These are phyloP conservation scores for Cryptococcus sp. DNA, from an alignment of 1,284 basidiomycete species.

Conservation along the genomic window DNA sequence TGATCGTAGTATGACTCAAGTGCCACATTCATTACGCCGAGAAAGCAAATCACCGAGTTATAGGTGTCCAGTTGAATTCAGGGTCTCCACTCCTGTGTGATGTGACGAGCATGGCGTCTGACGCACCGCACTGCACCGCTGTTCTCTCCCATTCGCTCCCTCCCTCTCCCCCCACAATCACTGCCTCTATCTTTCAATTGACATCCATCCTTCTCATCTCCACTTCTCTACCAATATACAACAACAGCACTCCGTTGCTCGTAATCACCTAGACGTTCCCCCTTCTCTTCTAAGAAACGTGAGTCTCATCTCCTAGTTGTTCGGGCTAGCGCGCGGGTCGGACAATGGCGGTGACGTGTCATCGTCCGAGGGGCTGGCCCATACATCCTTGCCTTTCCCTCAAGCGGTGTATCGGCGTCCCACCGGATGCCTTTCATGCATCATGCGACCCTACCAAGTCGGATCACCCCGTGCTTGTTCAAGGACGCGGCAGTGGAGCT, in stretches of 20 bases:
- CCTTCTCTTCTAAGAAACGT: neutral
- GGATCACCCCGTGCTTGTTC: no score
- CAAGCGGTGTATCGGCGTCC: no score
- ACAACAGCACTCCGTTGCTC: neutral
- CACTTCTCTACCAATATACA: neutral
- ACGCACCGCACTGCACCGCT: slow-evolving; percentile 3
- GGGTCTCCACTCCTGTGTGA: neutral
- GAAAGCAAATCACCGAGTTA: neutral
- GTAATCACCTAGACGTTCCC: neutral
- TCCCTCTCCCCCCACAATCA: slow-evolving; percentile 9
- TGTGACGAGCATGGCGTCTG: no score
- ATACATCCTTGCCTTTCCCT: no score
- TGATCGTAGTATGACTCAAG: no score
- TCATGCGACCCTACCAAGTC: no score
- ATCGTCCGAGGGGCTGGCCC: neutral
- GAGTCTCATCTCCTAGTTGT: neutral
- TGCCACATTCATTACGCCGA: slow-evolving; percentile 1
- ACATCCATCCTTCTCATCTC: slow-evolving; percentile 6
- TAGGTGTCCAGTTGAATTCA: slow-evolving; percentile 8
- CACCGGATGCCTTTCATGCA: no score
- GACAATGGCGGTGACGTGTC: neutral
- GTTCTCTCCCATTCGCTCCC: slow-evolving; percentile 12
- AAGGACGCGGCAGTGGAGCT: no score
- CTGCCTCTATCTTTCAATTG: slow-evolving; percentile 11
- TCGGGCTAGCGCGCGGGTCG: neutral